Evolutionary conservation across 2,329 filamentous ascomycete genomes (phyloP).

Genomic region (Metarhizium robertsii): DNA sequence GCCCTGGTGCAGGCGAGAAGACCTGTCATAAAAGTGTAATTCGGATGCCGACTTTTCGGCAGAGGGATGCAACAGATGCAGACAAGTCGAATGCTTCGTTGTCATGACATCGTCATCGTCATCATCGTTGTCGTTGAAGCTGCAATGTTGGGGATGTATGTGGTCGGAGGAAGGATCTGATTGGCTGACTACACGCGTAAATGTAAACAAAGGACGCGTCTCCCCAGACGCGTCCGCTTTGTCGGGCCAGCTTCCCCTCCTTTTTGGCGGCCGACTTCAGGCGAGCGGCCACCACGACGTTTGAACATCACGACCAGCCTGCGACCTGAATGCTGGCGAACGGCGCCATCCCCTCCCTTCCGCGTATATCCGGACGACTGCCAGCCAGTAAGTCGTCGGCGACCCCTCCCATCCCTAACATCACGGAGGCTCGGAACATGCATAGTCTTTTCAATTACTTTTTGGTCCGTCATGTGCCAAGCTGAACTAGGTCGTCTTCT

Average conservation of each 20-base stretch:
- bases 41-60: neutral
- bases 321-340: neutral
- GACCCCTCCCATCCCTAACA: conserved; percentile 3
- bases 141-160: neutral
- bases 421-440: neutral
- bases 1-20: too few relatives aligned
- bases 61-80: neutral
- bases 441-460: neutral
- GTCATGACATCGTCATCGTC: neutral
- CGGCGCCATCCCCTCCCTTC: neutral
- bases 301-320: neutral
- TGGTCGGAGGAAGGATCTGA: neutral
- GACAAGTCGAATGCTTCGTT: neutral
- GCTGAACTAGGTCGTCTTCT: neutral
- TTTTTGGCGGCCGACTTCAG: neutral
- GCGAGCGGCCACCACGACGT: neutral
- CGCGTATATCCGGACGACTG: neutral
- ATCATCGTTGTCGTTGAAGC: too few relatives aligned
- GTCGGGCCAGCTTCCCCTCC: neutral
- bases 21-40: neutral
- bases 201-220: conserved; percentile 8
- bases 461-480: neutral
- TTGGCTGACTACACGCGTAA: conserved; percentile 1
- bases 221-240: conserved; percentile 1
- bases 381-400: neutral